phyloP scores from a whole-genome alignment of 176 grass and related monocot species.

The Melocanna baccifera region DNA sequence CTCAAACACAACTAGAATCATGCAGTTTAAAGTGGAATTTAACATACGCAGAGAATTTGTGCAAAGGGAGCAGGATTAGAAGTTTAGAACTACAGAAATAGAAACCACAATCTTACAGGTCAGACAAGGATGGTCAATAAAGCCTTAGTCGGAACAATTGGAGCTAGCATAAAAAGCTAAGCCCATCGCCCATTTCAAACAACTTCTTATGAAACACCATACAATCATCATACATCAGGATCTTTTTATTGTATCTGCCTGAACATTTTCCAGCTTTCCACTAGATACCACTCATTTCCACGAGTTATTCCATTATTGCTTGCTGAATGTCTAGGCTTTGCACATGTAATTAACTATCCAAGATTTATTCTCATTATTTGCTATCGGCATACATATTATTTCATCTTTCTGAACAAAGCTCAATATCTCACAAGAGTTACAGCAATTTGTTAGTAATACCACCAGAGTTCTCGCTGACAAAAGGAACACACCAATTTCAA shows the following conservation, averaged over 20 bases:
- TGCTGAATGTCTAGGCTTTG: not conserved
- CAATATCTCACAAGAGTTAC: not conserved
- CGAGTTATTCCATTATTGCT: not conserved
- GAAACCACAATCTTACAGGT: not conserved
- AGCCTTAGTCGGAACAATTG: too few relatives aligned
- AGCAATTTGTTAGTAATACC: not conserved
- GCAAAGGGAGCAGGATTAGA: not conserved
- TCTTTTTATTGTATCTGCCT: not conserved
- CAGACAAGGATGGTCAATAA: not conserved
- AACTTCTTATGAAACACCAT: not conserved
- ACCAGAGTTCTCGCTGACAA: not conserved
- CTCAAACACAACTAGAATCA: not conserved
- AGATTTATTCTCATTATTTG: not conserved
- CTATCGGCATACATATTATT: not conserved
- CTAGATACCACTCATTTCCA: not conserved
- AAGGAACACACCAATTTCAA: not conserved
- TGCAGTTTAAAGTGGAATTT: not conserved
- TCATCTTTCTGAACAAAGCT: not conserved
- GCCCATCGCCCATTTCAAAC: not conserved
- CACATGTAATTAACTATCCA: not conserved
- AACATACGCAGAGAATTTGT: not conserved
- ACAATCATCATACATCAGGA: not conserved
- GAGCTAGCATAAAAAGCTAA: not conserved
- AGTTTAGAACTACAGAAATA: not conserved
- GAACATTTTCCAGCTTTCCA: not conserved